phyloP scores from a whole-genome alignment of 345 rosid species.

The Turritis glabra region DNA sequence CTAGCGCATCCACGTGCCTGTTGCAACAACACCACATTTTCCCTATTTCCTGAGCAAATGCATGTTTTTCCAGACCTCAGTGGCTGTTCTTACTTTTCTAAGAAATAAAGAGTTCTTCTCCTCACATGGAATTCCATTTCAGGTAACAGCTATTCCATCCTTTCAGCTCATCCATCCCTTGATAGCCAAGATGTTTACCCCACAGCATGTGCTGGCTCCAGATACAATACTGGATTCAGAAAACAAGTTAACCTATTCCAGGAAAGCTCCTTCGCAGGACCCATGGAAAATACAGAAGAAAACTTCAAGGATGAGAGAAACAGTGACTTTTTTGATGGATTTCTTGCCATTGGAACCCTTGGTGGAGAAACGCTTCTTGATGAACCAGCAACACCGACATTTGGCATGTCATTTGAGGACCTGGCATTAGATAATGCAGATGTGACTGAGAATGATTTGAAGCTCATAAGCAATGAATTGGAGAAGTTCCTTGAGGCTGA shows the following conservation, averaged over 20 bases:
- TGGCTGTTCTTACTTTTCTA: conserved; percentile 5
- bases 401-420: conserved; percentile 54
- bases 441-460: conserved; percentile 68
- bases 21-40: not conserved
- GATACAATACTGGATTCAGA: conserved; percentile 40
- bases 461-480: conserved; percentile 56
- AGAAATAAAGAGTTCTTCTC: conserved; percentile 16
- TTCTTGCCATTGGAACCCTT: conserved; percentile 88
- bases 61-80: conserved; percentile 1
- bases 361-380: conserved; percentile 56
- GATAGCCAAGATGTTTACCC: conserved; percentile 48
- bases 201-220: conserved; percentile 47
- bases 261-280: conserved; percentile 46
- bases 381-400: conserved; percentile 73
- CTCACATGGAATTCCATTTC: conserved; percentile 39
- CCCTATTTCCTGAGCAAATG: conserved; percentile 10
- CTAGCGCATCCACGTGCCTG: conserved; percentile 1
- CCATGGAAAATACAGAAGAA: conserved; percentile 30
- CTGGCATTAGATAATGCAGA: conserved; percentile 43
- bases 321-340: conserved; percentile 70
- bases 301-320: conserved; percentile 44
- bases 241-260: conserved; percentile 43
- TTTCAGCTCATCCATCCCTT: conserved; percentile 49
- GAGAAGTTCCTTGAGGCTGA: conserved; percentile 85
- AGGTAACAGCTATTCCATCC: conserved; percentile 62